Percentiles rank a stretch among this genome's conserved stretches.
Conservation (phyloP, 1,284 basidiomycete genomes). For the Phellinidium pouzarii region DNA sequence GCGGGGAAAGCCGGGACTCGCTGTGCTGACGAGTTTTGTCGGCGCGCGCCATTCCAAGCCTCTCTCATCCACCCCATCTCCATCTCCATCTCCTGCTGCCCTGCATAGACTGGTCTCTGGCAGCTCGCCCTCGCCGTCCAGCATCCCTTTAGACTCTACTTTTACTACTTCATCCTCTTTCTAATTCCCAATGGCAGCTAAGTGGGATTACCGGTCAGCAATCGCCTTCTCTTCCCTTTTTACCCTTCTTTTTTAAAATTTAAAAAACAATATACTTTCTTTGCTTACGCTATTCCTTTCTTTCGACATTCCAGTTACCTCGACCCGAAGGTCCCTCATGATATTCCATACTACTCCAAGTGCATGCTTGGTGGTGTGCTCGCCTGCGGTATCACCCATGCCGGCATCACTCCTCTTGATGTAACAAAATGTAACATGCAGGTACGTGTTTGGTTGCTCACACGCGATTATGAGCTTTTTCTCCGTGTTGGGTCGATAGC, state of each 20-base stretch:
- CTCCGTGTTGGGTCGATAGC: background rate
- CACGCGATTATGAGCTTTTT: background rate
- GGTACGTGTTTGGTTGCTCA: constrained; percentile 45
- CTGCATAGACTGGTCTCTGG: constrained; percentile 15
- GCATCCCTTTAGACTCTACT: constrained; percentile 9
- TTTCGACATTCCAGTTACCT: constrained; percentile 37
- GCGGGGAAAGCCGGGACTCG: constrained; percentile 1
- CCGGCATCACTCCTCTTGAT: constrained; percentile 88
- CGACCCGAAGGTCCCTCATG: constrained; percentile 64
- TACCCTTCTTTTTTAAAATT: too few relatives aligned
- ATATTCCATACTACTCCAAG: constrained; percentile 67
- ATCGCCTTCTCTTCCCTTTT: background rate
- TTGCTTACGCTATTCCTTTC: constrained; percentile 16
- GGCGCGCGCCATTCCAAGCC: background rate
- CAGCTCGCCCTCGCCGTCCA: background rate
- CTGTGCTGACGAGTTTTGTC: constrained; percentile 9
- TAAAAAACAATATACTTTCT: too few relatives aligned
- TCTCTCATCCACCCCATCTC: constrained; percentile 2
- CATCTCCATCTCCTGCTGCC: background rate
- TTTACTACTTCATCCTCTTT: constrained; percentile 2
- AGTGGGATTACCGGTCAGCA: constrained; percentile 67
- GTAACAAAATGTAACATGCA: constrained; percentile 98
- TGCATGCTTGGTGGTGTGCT: constrained; percentile 86
- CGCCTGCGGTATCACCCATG: constrained; percentile 92
- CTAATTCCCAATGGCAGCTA: constrained; percentile 25